Evolutionary conservation across 495 filamentous ascomycete genomes (phyloP), one percentile per base, ranked within the genome.

Genomic region (Penicillium argentinense): DNA sequence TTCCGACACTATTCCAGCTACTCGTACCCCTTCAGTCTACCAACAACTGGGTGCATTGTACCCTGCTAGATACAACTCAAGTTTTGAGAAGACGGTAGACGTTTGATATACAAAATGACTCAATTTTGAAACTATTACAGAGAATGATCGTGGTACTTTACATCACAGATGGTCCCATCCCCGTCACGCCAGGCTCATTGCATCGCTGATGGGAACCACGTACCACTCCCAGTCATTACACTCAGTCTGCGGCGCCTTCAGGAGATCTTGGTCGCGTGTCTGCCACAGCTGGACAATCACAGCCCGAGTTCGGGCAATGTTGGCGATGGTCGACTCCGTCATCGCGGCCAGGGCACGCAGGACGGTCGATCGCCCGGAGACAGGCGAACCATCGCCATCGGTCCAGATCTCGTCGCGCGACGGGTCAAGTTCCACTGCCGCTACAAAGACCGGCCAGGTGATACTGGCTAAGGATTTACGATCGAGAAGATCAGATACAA

Each of bases 371-470:
- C 72, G 59, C 4, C 69, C 69, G 22, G 64, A 66, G 2, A 59
- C 57, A 0, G 52, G 28, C 3, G 52, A 42, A 6, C 42, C 49
- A 16, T 49, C 40, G 1, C 30, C 33, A n/a, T 59, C 57, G 1
- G 44, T 52, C 58, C 63, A 71, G 5, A 71, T 39, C 33, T 72
- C 64, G 36, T 75, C 70, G 11, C 65, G 54, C 2, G 60, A 43
- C 3, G 71, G 69, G 23, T 75, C 67, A 2, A 75, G 57, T 33
- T 75, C 71, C 9, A 73, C 67, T 3, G 68, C 69, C 3, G 68
- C 71, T 33, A 75, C 71, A 45, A 75, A 75, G 1, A 75, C 51
- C n/a, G 71, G 70, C 67, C 68, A 75, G 25, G 67, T 65, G 29
- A 72, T 58, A 42, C 63, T 67, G 19, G 62, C 58, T 11, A 61